Base-by-base conservation (phyloP, 1,139 yeast species). In the Candida glucosophila region DNA sequence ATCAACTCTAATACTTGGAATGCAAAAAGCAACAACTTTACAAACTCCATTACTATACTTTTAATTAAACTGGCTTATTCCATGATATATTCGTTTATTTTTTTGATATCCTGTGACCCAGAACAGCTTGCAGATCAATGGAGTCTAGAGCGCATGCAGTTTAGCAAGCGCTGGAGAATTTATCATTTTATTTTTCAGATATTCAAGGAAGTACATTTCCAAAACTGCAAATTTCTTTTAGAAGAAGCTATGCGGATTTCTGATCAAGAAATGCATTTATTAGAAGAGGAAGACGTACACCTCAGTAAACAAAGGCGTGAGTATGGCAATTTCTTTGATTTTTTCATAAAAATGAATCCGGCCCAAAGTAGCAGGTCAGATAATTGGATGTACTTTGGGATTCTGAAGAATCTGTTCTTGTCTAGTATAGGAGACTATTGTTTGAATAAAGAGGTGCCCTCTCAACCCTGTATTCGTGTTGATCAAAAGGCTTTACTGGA, bases 11-110 rank as follows among this genome's bases (percentile, higher is more conserved):
- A 53, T 27, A 31, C 22, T 7, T 27, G 24, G 11, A 26, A 27
- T 15, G 28, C 31, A 17, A 38, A 33, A 17, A 20, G 22, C 7
- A 23, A 28, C 10, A 28, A 25, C 20, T 31, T 30, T 22, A 23
- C 36, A 15, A 49, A 49, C 29, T 41, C 44, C 22, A 31, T 52
- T 8, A 44, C 54, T 43, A 28, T 49, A 6, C 22, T 49, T 12
- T 27, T 48, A 5, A 48, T 30, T 28, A 49, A 48, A 26, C 32
- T 31, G 26, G 35, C 51, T 2, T 25, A 31, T 11, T 34, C 34
- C 9, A 12, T 52, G 21, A 30, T 50, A 5, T 6, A 23, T 10
- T 37, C 31, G 14, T 39, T 43, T 23, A 16, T 17, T 6, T 14
- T 21, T 9, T 18, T 39, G 15, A 24, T 31, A 12, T 5, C 23